phyloP scores from a whole-genome alignment of 73 alveolate genomes.

The Symbiodinium natans region DNA sequence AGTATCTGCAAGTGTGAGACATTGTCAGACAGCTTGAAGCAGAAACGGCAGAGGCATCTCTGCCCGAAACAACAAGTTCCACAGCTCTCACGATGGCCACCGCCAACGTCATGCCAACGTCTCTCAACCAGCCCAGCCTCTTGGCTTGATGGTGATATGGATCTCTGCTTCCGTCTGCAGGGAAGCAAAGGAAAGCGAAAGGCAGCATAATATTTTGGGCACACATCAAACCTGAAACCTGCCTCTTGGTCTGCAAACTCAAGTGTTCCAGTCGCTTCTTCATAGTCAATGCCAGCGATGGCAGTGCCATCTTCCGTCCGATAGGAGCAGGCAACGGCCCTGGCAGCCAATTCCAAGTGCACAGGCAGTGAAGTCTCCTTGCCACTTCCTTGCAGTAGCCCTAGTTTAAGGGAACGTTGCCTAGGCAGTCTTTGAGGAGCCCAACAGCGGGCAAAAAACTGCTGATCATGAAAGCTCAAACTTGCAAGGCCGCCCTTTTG shows the following conservation, averaged over 20 bases:
- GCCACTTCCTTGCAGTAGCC: too few species aligned
- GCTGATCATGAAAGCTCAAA: too few species aligned
- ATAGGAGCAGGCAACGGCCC: constrained; percentile 42
- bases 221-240: background rate
- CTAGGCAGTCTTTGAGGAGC: too few species aligned
- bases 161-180: constrained; percentile 67
- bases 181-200: background rate
- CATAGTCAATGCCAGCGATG: constrained; percentile 73
- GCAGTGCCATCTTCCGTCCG: constrained; percentile 91
- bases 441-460: too few species aligned
- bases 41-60: background rate
- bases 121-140: background rate
- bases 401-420: too few species aligned
- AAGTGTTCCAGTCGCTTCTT: constrained; percentile 75
- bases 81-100: background rate
- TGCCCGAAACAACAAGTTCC: background rate
- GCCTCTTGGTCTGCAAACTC: constrained; percentile 86
- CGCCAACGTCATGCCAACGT: background rate
- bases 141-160: constrained; percentile 53
- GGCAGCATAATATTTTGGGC: background rate
- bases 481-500: constrained; percentile 49
- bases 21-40: too few species aligned
- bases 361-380: too few species aligned
- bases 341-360: constrained; percentile 10
- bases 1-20: too few species aligned